Evolutionary conservation across 2,329 filamentous ascomycete genomes (phyloP).

Genomic region (Ilyonectria robusta): DNA sequence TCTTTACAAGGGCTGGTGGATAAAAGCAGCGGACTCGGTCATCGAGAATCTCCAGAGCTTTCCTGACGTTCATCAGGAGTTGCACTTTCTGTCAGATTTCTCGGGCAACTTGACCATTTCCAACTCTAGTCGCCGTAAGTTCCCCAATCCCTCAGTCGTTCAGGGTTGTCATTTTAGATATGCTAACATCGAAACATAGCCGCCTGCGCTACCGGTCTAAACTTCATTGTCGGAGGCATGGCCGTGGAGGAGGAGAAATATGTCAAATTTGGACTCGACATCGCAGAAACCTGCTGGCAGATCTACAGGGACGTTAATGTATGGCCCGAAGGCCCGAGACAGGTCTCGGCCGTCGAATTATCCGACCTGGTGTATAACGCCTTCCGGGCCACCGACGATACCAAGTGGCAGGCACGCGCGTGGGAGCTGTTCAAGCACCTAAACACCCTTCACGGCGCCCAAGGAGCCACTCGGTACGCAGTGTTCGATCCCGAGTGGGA

Average conservation of each 20-base stretch:
- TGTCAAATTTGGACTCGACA: background rate
- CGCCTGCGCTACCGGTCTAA: background rate
- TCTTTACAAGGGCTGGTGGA: background rate
- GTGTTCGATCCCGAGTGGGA: background rate
- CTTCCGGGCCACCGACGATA: background rate
- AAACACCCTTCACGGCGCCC: background rate
- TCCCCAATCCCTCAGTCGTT: background rate
- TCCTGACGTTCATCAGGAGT: background rate
- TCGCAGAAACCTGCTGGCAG: background rate
- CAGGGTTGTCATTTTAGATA: background rate
- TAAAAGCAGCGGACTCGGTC: background rate
- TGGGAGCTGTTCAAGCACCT: background rate
- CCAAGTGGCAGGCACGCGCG: background rate
- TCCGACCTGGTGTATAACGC: background rate
- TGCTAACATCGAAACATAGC: background rate
- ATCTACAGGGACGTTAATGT: background rate
- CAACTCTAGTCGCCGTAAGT: background rate
- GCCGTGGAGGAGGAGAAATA: background rate
- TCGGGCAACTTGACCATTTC: background rate
- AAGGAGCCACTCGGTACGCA: background rate
- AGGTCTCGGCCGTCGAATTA: background rate
- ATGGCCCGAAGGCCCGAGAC: background rate
- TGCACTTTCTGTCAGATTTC: background rate
- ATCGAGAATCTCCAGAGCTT: background rate
- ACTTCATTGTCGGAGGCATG: constrained; percentile 7